Conservation (phyloP, 441 rosid genomes). For the Euphorbia celastroides region DNA sequence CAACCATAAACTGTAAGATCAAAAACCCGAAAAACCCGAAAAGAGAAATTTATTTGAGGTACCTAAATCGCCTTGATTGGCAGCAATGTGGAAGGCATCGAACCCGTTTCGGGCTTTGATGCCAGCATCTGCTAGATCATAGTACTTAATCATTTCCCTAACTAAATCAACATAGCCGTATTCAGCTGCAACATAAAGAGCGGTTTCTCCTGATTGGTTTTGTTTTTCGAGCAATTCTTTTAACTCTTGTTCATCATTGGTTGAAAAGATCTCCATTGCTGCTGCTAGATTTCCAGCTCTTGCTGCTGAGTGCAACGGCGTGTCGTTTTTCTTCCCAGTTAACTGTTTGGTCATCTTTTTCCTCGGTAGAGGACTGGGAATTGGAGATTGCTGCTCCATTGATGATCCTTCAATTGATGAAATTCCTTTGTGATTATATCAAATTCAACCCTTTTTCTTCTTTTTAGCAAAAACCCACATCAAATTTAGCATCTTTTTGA, state of each 20-base stretch:
- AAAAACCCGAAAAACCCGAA: neutral
- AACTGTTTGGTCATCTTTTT: slow-evolving; percentile 78
- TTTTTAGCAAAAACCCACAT: slow-evolving; percentile 33
- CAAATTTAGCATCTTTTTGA: slow-evolving; percentile 26
- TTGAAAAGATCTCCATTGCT: slow-evolving; percentile 40
- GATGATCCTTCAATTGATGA: slow-evolving; percentile 13
- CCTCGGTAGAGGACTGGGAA: slow-evolving; percentile 26
- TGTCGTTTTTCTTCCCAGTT: slow-evolving; percentile 76
- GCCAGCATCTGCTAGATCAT: slow-evolving; percentile 63
- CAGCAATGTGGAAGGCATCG: slow-evolving; percentile 94
- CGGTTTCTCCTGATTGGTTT: slow-evolving; percentile 85
- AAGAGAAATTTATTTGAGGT: slow-evolving; percentile 5
- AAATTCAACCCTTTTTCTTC: slow-evolving; percentile 20
- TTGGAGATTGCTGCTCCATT: slow-evolving; percentile 33
- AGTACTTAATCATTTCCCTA: slow-evolving; percentile 65
- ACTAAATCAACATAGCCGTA: slow-evolving; percentile 67
- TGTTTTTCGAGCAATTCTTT: slow-evolving; percentile 52
- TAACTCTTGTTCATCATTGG: slow-evolving; percentile 33
- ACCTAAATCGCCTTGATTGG: slow-evolving; percentile 92
- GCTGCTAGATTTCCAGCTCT: slow-evolving; percentile 55
- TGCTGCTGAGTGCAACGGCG: slow-evolving; percentile 66
- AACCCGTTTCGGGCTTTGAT: slow-evolving; percentile 91
- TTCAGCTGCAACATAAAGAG: slow-evolving; percentile 82
- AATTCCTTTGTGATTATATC: neutral
- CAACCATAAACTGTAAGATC: neutral